phyloP scores from a whole-genome alignment of 306 rosid species.

The Casuarina glauca region DNA sequence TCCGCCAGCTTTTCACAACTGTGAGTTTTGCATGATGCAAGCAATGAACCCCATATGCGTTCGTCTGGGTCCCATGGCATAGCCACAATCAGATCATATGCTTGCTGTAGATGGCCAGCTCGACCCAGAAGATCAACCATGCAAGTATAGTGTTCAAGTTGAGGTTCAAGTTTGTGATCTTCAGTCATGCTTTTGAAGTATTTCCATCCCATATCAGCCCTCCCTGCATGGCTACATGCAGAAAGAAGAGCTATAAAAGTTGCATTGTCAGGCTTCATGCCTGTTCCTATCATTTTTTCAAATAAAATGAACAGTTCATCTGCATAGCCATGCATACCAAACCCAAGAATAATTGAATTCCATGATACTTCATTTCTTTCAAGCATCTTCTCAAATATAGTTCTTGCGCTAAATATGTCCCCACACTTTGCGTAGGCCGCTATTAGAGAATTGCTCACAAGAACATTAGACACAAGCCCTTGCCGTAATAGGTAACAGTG shows the following conservation, averaged over 20 bases:
- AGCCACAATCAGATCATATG: constrained; percentile 38
- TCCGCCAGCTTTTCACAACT: constrained; percentile 38
- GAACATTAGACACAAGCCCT: constrained; percentile 31
- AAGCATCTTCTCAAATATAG: constrained; percentile 32
- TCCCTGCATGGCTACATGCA: constrained; percentile 44
- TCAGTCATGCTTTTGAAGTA: constrained; percentile 32
- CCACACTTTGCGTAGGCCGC: constrained; percentile 47
- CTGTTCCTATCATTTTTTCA: constrained; percentile 27
- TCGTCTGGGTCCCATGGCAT: constrained; percentile 39
- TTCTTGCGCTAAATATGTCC: constrained; percentile 33
- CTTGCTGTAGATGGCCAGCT: constrained; percentile 39
- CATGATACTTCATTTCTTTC: constrained; percentile 34
- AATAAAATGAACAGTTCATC: constrained; percentile 32
- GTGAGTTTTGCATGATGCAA: constrained; percentile 43
- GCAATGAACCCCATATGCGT: constrained; percentile 47
- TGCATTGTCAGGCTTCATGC: constrained; percentile 32
- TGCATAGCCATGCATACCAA: constrained; percentile 36
- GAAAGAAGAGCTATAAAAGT: constrained; percentile 47
- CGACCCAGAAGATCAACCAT: constrained; percentile 50
- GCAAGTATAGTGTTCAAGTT: constrained; percentile 43
- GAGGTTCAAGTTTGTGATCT: constrained; percentile 35
- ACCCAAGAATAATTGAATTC: constrained; percentile 40
- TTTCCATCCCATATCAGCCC: constrained; percentile 34
- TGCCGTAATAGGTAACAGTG: constrained; percentile 37
- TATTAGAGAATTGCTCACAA: constrained; percentile 36